phyloP scores from a whole-genome alignment of 331 rosid genomes.

The Quercus phellos region DNA sequence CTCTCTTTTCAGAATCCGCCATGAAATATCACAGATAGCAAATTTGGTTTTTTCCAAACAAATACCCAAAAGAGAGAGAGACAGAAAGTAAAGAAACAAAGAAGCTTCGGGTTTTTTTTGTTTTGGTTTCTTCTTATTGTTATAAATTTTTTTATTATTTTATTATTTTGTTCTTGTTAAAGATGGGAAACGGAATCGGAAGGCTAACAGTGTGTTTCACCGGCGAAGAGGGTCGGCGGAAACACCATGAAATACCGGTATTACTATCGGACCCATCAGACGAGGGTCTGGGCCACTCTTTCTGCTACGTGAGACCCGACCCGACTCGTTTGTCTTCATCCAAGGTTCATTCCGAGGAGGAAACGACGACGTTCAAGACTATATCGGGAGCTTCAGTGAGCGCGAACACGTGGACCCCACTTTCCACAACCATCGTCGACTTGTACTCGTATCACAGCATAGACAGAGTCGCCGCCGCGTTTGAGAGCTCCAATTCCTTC shows the following conservation, averaged over 20 bases:
- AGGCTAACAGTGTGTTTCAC: constrained; percentile 79
- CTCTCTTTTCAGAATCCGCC: constrained; percentile 18
- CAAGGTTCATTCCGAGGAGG: constrained; percentile 83
- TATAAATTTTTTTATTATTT: neutral
- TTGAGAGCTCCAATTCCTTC: constrained; percentile 80
- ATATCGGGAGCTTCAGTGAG: constrained; percentile 95
- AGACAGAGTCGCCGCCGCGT: constrained; percentile 79
- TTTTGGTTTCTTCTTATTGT: neutral
- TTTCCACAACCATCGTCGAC: constrained; percentile 71
- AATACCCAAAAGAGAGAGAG: too few relatives aligned
- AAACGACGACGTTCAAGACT: constrained; percentile 79
- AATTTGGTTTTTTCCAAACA: neutral
- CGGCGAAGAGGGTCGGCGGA: constrained; percentile 44
- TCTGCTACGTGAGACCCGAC: constrained; percentile 91
- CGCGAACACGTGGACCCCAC: constrained; percentile 91
- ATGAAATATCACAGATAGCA: constrained; percentile 33
- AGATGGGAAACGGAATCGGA: constrained; percentile 90
- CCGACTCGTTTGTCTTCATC: constrained; percentile 58
- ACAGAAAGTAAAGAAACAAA: neutral
- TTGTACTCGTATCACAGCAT: constrained; percentile 61
- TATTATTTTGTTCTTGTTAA: neutral
- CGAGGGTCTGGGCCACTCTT: constrained; percentile 89
- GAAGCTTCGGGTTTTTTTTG: neutral
- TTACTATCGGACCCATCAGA: constrained; percentile 59
- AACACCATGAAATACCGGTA: constrained; percentile 50